Evolutionary conservation across 1,284 basidiomycete species (phyloP), one percentile per base, ranked within the genome.

Genomic region (Naganishia cerealis): DNA sequence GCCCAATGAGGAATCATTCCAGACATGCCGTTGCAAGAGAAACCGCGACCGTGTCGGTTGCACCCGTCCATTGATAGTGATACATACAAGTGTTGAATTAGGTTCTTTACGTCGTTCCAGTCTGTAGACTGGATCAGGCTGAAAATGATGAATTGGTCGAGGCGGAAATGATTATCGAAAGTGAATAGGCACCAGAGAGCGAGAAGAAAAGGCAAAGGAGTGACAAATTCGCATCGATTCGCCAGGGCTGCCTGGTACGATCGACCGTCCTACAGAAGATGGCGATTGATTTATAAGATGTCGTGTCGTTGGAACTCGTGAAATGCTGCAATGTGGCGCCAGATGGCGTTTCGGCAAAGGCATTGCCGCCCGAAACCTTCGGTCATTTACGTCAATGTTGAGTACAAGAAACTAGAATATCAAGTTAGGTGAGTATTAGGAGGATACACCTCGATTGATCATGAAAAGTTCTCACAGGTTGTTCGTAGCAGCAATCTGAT

Each of bases 401-500:
- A 69, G 42, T 69, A 69, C 67, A 69, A 66, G 67, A 69, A 69
- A 53, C 67, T 69, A 40, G 10, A 24, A 33, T 40, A 42, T 42
- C 2, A 46, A 33, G 33, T 16, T n/a, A 12, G 16, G 21, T 13
- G n/a, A 40, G 54, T 36, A 18, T 13, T 21, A 24, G 26, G 36
- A n/a, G 16, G 15, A 43, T 42, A 7, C 16, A 42, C 16, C 18
- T 6, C 6, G 29, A 33, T 33, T 33, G 29, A 57, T 16, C n/a
- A 21, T 6, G 13, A 16, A 13, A 26, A 12, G n/a, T 16, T 43
- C 77, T 84, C 89, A 94, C 83, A 94, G 81, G 81, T 95, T 94
- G 86, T 95, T 94, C 74, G 92, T 94, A 54, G 92, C 92, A 61
- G 92, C 92, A 78, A 95, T 94, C 90, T 93, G 73, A 24, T 69